Evolutionary conservation across 176 grass and related monocot species (phyloP).

Genomic region (Carex parvula): DNA sequence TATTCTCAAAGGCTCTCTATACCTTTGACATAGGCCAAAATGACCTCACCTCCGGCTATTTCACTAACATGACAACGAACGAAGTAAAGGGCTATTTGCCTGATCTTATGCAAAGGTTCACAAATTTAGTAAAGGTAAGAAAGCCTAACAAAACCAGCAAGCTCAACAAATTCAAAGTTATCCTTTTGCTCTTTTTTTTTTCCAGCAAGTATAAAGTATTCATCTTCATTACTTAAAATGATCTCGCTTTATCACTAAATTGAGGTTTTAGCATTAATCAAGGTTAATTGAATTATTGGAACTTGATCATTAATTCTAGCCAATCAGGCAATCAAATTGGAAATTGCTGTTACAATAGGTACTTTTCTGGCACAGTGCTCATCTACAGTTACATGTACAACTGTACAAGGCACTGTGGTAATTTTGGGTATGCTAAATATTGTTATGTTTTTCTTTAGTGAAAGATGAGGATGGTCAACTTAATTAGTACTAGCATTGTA

Average conservation of each 20-base stretch:
- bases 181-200: neutral
- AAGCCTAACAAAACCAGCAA: neutral
- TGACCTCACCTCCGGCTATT: constrained; percentile 76
- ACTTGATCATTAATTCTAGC: neutral
- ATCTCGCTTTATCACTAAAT: neutral
- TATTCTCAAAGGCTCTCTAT: constrained; percentile 85
- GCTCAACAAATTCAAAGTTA: neutral
- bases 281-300: neutral
- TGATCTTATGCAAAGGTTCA: constrained; percentile 68
- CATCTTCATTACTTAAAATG: neutral
- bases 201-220: neutral
- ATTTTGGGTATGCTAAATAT: neutral
- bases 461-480: too few species aligned
- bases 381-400: neutral
- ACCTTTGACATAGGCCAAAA: constrained; percentile 98
- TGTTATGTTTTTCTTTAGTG: neutral
- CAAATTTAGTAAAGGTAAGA: constrained; percentile 56
- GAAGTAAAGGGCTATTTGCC: constrained; percentile 63
- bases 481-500: neutral
- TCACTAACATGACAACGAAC: constrained; percentile 49
- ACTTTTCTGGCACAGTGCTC: neutral
- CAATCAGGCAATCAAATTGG: neutral
- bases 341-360: neutral
- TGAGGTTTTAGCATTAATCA: neutral
- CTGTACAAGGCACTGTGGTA: neutral